phyloP scores from a whole-genome alignment of 2,329 filamentous ascomycete genomes.

The Diaporthe longicolla region DNA sequence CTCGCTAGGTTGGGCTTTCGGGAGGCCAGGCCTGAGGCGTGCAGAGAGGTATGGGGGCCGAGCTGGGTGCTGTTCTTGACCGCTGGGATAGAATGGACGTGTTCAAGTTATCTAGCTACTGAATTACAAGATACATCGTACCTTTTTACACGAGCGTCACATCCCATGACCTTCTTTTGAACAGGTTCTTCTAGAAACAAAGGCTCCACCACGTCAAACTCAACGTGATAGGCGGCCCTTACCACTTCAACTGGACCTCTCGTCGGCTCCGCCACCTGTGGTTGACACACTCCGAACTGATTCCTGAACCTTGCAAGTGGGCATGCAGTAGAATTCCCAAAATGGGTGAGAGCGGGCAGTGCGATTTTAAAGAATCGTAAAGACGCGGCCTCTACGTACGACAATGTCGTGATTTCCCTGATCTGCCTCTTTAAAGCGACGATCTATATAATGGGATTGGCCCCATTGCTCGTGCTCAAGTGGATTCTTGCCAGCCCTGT shows the following conservation, averaged over 20 bases:
- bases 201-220: no score
- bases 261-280: not conserved
- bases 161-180: not conserved
- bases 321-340: not conserved
- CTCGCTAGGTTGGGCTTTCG: not conserved
- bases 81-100: not conserved
- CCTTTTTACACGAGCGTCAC: not conserved
- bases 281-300: not conserved
- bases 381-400: not conserved
- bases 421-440: constrained; percentile 7
- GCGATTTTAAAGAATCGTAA: not conserved
- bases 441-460: constrained; percentile 16
- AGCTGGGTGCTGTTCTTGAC: not conserved
- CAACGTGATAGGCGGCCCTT: no score
- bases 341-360: constrained; percentile 7
- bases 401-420: constrained; percentile 3
- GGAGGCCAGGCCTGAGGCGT: not conserved
- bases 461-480: constrained; percentile 25
- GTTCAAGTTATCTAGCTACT: not conserved
- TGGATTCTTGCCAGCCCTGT: constrained; percentile 26
- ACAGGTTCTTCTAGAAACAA: not conserved
- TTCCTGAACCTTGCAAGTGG: not conserved
- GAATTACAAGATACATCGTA: not conserved
- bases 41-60: not conserved
- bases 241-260: not conserved